Evolutionary conservation across 2,329 filamentous ascomycete species (phyloP), one percentile per base, ranked within the genome.

Genomic region (Aspergillus melleus): DNA sequence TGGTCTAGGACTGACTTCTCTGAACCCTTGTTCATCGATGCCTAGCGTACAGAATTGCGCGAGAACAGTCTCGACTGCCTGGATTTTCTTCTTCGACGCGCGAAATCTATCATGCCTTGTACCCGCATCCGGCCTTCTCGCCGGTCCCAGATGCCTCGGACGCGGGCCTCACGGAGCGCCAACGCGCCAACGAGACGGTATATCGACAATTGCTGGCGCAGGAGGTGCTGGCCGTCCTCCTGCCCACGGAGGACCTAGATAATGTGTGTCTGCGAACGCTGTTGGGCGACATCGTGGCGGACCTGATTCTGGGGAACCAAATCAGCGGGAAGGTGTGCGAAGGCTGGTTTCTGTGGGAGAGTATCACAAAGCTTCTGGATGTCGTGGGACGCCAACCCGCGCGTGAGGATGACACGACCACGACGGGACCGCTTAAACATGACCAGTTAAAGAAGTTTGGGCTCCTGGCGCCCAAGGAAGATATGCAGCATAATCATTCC

Each of bases 131-230:
- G 59, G 88, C 90, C 49, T 81, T 97, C 54, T 90, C 87, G 32
- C 93, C 93, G 10, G 85, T 94, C 36, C 92, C 92, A 36, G 79
- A 82, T 51, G 72, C 79, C 29, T 80, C 78, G 42, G 80, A 85
- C 63, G 77, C 81, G 26, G 76, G 79, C 22, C 82, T 82, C 49
- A 73, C 82, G 51, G 73, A 81, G 60, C 80, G 85, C 58, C 92
- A 96, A 78, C 80, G 81, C 59, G 85, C 89, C 62, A 94, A 92
- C 70, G 95, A 98, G 79, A 83, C 84, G 26, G 83, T 86, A 50
- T 98, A 97, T 81, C 90, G 94, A 67, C 91, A 96, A 72, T 81
- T 98, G 58, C 82, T 98, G n/a, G 89, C 93, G 16, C 88, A 93
- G 71, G 91, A 89, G 30, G 83, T 92, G 42, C 80, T 99, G 62